Conservation (phyloP, 257 asterid genomes). For the Forsythia viridissima region DNA sequence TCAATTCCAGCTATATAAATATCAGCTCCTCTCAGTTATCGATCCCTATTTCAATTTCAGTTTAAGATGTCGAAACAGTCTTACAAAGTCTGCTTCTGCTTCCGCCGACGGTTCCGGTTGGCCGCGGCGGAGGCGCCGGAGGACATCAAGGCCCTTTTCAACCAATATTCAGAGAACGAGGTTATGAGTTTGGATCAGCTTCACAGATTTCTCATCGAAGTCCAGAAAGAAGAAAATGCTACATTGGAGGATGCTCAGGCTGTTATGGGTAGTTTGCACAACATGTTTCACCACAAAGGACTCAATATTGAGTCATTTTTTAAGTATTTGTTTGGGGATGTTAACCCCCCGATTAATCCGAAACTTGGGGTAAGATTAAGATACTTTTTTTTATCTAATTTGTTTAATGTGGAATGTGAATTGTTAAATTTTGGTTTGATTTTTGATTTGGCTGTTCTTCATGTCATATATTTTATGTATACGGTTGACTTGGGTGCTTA, state of each 20-base stretch:
- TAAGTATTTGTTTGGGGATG: conserved; percentile 53
- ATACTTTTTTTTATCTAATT: too few relatives aligned
- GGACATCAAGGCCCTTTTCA: conserved; percentile 46
- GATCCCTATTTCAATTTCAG: not conserved
- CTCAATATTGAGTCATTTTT: conserved; percentile 52
- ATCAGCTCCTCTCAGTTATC: not conserved
- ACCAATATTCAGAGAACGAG: conserved; percentile 51
- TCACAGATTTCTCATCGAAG: conserved; percentile 60
- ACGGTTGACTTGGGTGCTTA: not conserved
- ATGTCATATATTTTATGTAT: not conserved
- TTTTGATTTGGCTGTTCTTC: not conserved
- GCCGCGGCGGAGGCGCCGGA: conserved; percentile 67
- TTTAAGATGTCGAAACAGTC: conserved; percentile 58
- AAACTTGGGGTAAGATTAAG: conserved; percentile 47
- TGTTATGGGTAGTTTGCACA: conserved; percentile 40
- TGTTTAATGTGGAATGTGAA: not conserved
- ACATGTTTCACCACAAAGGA: conserved; percentile 50
- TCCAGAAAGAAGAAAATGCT: conserved; percentile 58
- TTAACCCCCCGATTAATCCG: conserved; percentile 59
- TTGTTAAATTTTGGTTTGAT: not conserved
- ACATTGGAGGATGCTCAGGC: conserved; percentile 60
- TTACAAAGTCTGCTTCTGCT: conserved; percentile 73
- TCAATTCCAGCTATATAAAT: not conserved
- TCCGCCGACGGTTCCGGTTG: conserved; percentile 61
- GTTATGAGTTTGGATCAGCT: conserved; percentile 49